Evolutionary conservation across 2,329 filamentous ascomycete genomes (phyloP).

Genomic region (Polytolypa hystricis): DNA sequence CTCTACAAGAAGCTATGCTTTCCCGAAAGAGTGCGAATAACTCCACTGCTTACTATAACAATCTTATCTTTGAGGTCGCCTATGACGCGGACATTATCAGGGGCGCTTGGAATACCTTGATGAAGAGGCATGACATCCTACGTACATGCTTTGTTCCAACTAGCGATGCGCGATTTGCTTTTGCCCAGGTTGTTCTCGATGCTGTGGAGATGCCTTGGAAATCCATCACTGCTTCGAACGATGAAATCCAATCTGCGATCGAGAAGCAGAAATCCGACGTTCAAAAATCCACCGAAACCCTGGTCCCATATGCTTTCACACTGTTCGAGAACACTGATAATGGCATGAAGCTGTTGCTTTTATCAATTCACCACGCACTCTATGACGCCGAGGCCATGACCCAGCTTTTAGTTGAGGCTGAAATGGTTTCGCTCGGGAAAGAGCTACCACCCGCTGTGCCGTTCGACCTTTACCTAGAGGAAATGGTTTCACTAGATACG

Average conservation of each 20-base stretch:
- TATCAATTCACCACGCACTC: conserved; percentile 66
- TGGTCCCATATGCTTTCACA: conserved; percentile 20
- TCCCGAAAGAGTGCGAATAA: conserved; percentile 40
- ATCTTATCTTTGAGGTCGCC: conserved; percentile 52
- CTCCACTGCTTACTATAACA: conserved; percentile 58
- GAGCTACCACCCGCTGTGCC: conserved; percentile 40
- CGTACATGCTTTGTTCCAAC: conserved; percentile 65
- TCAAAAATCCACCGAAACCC: conserved; percentile 14
- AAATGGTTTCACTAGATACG: conserved; percentile 43
- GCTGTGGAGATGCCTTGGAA: conserved; percentile 35
- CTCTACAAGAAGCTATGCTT: conserved; percentile 81
- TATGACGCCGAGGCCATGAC: conserved; percentile 76
- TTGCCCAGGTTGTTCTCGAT: conserved; percentile 59
- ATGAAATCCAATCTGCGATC: conserved; percentile 30
- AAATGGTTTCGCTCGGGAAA: conserved; percentile 42
- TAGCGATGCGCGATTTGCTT: conserved; percentile 48
- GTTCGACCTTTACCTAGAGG: conserved; percentile 54
- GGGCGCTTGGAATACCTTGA: conserved; percentile 51
- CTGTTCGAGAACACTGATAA: conserved; percentile 8
- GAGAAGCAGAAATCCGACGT: conserved; percentile 31
- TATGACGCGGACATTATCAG: conserved; percentile 42
- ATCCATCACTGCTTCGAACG: conserved; percentile 32
- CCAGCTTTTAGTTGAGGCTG: conserved; percentile 58
- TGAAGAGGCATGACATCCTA: conserved; percentile 60
- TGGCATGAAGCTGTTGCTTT: conserved; percentile 19